Base-by-base conservation (phyloP, 2,329 filamentous ascomycete species). In the Pyrenophora teres region DNA sequence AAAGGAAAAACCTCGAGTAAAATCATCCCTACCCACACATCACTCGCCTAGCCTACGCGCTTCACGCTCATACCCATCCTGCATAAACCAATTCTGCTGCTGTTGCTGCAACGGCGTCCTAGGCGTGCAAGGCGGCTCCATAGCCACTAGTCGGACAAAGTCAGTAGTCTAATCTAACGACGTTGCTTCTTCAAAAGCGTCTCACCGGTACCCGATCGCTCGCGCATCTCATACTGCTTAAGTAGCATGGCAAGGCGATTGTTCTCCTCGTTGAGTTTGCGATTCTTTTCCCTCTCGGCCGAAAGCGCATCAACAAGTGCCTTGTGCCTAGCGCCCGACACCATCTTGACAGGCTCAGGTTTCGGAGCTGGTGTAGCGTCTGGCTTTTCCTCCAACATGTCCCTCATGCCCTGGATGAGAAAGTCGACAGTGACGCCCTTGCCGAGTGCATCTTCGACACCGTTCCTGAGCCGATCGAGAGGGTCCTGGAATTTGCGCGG, bases 261-360 rank as follows among this genome's bases (percentile, higher is more conserved):
- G 16, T 65, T 64, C 50, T 65, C 64, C 32, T 57, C 54, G 16
- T 64, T 66, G 35, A 66, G 47, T 41, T 46, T 57, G 23, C 38
- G 32, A 6, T 58, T 60, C 50, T 49, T 60, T 25, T 46, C 47
- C 5, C 55, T 52, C 23, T 55, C 57, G 13, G 40, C 48, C 8
- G 21, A 25, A 8, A 64, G 56, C 44, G 59, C 57, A 0, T 55
- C 56, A 30, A 40, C 40, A 12, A 57, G 44, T 15, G 57, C 52
- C 45, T 57, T 55, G 13, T 52, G 47, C 23, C 49, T 52, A 19
- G 40, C 50, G 12, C 61, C 59, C 5, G 56, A 30, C 4, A 67
- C 49, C 43, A 60, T 61, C 37, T 46, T 56, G 12, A 31, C 36
- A 0, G 48, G 39, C n/a, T 55, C 51, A 13, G 52, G 54, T 25